These are phyloP conservation scores for Pleurotus salmoneostramineus DNA, from an alignment of 768 basidiomycete genomes.

Conservation along the genomic window DNA sequence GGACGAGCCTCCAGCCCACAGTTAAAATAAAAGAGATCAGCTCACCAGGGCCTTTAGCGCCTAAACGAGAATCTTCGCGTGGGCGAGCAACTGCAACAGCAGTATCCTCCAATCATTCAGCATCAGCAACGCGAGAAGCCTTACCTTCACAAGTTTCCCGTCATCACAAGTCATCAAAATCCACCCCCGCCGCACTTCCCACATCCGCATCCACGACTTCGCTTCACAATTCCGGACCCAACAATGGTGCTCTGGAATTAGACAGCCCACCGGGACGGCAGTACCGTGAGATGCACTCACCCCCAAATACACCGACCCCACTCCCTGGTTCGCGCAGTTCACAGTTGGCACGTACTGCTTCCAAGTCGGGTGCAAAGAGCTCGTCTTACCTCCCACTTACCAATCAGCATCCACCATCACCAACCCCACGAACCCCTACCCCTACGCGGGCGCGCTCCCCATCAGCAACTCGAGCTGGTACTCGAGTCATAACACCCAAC, in stretches of 20 bases:
- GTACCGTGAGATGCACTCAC: slow-evolving; percentile 33
- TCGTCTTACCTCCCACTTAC: slow-evolving; percentile 37
- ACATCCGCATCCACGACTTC: slow-evolving; percentile 22
- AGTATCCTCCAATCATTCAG: slow-evolving; percentile 10
- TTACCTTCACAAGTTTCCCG: slow-evolving; percentile 6
- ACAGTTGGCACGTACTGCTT: slow-evolving; percentile 27
- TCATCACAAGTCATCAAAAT: slow-evolving; percentile 29
- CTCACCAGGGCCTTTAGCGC: slow-evolving; percentile 17
- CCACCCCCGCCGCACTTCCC: slow-evolving; percentile 22
- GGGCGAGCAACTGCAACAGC: slow-evolving; percentile 12
- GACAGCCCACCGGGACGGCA: slow-evolving; percentile 27
- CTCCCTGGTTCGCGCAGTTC: slow-evolving; percentile 28
- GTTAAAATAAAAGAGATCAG: slow-evolving; percentile 31
- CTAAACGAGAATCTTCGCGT: slow-evolving; percentile 14
- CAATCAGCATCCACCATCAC: slow-evolving; percentile 33
- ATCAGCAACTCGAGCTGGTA: slow-evolving; percentile 23
- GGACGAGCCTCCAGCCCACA: slow-evolving; percentile 31
- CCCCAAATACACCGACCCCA: slow-evolving; percentile 48
- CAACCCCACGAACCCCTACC: slow-evolving; percentile 21
- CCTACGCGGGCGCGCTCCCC: slow-evolving; percentile 37
- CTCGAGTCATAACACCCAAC: slow-evolving; percentile 33
- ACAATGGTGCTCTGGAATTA: slow-evolving; percentile 1
- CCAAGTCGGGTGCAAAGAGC: slow-evolving; percentile 29
- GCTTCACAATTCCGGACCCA: slow-evolving; percentile 2
- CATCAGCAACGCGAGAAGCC: slow-evolving; percentile 14